Conservation (phyloP, 306 rosid genomes). For the Inga laurina region DNA sequence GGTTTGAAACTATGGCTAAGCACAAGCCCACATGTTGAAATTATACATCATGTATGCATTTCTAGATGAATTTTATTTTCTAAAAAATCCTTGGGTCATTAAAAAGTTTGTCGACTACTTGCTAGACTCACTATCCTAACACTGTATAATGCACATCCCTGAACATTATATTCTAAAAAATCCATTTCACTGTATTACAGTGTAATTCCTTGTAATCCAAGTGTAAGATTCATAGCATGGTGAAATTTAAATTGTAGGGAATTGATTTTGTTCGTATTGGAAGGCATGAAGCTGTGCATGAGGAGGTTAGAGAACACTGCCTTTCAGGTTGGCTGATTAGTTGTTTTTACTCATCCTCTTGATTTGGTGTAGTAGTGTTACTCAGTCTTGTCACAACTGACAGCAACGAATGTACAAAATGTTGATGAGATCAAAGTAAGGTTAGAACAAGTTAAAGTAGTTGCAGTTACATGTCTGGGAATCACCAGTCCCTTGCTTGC, state of each 20-base stretch:
- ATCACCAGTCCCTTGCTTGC: conserved; percentile 79
- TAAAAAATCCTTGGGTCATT: neutral
- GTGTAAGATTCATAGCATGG: conserved; percentile 1
- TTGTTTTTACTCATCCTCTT: conserved; percentile 11
- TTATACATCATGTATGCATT: neutral
- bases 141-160: neutral
- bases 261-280: conserved; percentile 91
- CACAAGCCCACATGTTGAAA: neutral
- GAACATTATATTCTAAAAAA: neutral
- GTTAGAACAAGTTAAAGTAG: conserved; percentile 85
- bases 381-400: conserved; percentile 32
- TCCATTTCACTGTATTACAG: conserved; percentile 5
- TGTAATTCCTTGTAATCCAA: conserved; percentile 5
- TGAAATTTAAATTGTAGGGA: conserved; percentile 54
- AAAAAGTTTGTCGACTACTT: neutral
- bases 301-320: conserved; percentile 76
- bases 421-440: conserved; percentile 72
- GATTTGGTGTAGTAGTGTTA: conserved; percentile 24
- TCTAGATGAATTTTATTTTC: neutral
- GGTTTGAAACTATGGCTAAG: neutral
- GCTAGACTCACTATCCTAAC: neutral
- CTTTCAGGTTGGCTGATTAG: conserved; percentile 67
- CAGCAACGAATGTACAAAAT: conserved; percentile 54
- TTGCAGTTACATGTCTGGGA: conserved; percentile 92
- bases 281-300: conserved; percentile 78